Evolutionary conservation across 2,329 filamentous ascomycete species (phyloP), one percentile per base, ranked within the genome.

Genomic region (Sarocladium strictum): DNA sequence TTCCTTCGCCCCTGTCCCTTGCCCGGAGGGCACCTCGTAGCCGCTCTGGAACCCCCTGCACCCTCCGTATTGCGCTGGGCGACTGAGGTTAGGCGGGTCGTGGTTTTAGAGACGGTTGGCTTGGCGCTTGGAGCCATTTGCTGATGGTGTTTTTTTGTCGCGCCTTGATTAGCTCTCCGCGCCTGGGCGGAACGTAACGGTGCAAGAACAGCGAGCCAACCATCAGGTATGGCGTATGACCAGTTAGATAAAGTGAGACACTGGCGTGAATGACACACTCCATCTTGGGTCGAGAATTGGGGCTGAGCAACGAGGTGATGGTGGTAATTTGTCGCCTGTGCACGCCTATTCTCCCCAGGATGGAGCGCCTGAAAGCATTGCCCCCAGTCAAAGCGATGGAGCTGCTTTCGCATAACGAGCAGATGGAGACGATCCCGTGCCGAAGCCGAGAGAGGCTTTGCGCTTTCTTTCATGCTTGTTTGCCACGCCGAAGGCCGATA

Each of bases 361-460:
- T 21, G 26, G 47, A 35, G 47, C 27, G n/a, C 43, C 35, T 38
- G 15, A 38, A 15, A 38, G 35, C 9, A 38, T 19, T 10, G 35
- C 6, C 12, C n/a, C 17, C 17, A 15, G 17, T n/a, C 35, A 38
- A 38, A 38, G 35, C 35, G 35, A 38, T 38, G 35, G 35, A 15
- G 35, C n/a, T 19, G 17, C 35, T 38, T n/a, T 38, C 35, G 5
- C 35, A 23, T 47, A 23, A 56, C 19, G 56, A 56, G 17, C n/a
- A n/a, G 56, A 54, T 37, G 56, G 50, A 19, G 55, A 54, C 15
- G 37, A 55, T 35, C 38, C 55, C 35, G 52, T 57, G 12, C 56
- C 41, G 27, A 50, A 43, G 15, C 41, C 49, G 17, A 29, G 27
- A 32, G 29, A 50, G 17, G 17, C 7, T 9, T 43, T 23, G 40